Base-by-base conservation (phyloP, 208 protist genomes). In the Wallacemonas sp. region DNA sequence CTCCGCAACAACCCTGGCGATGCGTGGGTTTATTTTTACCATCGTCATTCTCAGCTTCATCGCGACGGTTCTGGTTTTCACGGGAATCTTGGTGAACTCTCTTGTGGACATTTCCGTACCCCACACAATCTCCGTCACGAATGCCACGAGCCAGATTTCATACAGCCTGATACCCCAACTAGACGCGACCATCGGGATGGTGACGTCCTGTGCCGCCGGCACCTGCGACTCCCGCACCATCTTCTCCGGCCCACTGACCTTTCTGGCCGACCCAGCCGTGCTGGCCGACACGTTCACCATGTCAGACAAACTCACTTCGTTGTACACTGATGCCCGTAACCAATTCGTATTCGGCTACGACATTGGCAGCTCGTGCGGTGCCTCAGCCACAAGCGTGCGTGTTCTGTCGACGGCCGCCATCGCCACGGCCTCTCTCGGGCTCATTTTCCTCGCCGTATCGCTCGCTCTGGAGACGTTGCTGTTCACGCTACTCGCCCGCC, bases 291-390 rank as follows among this genome's bases (percentile, higher is more conserved):
- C 56, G 0, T 4, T 47, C 9, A 4, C 5, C 17, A 34, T 21
- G 26, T 56, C n/a, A 5, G 14, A 16, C 5, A 19, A 33, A 19
- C 52, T 55, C 17, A 2, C 52, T 5, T 34, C 30, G 12, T 29
- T 34, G 0, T 80, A 75, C 64, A n/a, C 52, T 0, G 62, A 71
- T 29, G 68, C 73, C 0, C 36, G 61, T 11, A 54, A 30, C 9
- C 61, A 85, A 60, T 82, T 83, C 56, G 26, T 74, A 23, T 76
- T 85, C 17, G 83, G 83, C 43, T 90, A 80, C 54, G 84, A 82
- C 29, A 55, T 73, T 17, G 74, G 67, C 6, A 44, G 44, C 14
- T 6, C 43, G 5, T 90, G 84, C 58, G 81, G 81, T 32, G 44
- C 23, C 3, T 11, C 56, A 0, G 19, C 52, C 3, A n/a, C 11